phyloP scores from a whole-genome alignment of 2,329 filamentous ascomycete genomes.

The Exophiala calicioides region DNA sequence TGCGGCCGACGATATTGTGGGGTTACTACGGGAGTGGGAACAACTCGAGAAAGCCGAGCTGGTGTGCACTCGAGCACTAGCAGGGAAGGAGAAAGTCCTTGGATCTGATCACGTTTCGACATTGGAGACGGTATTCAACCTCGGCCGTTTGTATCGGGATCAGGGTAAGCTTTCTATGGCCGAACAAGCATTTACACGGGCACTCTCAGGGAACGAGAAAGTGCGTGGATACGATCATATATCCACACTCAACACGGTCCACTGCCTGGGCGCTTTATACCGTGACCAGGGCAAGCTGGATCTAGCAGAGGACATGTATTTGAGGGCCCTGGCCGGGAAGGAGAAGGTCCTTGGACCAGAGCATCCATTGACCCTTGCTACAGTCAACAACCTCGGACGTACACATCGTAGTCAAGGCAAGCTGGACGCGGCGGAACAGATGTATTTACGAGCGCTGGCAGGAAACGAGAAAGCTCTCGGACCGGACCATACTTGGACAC shows the following conservation, averaged over 20 bases:
- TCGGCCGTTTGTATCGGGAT: conserved; percentile 27
- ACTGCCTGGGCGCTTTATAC: conserved; percentile 30
- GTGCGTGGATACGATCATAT: conserved; percentile 24
- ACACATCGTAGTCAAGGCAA: too few species aligned
- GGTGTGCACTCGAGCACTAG: conserved; percentile 17
- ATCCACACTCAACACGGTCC: conserved; percentile 30
- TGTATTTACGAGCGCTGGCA: conserved; percentile 17
- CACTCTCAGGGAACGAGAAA: conserved; percentile 14
- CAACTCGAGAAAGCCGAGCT: conserved; percentile 12
- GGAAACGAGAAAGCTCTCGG: conserved; percentile 14
- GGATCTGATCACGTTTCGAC: conserved; percentile 28
- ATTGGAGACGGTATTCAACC: conserved; percentile 28
- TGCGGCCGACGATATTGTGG: conserved; percentile 17
- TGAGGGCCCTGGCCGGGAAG: too few species aligned
- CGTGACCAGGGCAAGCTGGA: conserved; percentile 30
- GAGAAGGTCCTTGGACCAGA: too few species aligned
- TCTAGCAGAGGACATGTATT: conserved; percentile 30
- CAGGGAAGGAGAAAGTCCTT: conserved; percentile 10
- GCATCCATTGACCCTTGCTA: too few species aligned
- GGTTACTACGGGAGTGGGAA: conserved; percentile 21
- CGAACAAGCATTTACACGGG: conserved; percentile 13
- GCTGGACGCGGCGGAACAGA: too few species aligned
- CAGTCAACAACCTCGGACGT: too few species aligned
- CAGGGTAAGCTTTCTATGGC: conserved; percentile 33
- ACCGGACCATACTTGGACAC: conserved; percentile 28